A percentile compares a stretch with the other conserved stretches of the same genome.
Conservation (phyloP, 2,329 filamentous ascomycete species). For the Sporothrix humicola region DNA sequence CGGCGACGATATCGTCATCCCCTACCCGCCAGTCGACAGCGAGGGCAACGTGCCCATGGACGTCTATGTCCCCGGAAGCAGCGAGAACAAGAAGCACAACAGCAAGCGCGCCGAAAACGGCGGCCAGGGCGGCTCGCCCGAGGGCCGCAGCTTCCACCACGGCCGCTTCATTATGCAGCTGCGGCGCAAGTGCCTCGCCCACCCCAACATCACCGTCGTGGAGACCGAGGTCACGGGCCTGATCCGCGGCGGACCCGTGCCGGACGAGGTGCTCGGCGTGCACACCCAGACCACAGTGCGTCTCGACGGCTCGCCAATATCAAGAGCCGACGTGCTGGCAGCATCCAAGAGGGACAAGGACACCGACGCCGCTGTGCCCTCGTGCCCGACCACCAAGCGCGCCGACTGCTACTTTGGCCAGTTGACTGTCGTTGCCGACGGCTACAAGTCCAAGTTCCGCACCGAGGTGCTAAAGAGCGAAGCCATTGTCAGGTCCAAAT, state of each 20-base stretch:
- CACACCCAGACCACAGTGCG: slow-evolving; percentile 68
- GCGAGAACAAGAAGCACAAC: slow-evolving; percentile 24
- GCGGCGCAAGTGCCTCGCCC: slow-evolving; percentile 72
- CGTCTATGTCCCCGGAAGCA: slow-evolving; percentile 19
- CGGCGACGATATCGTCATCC: slow-evolving; percentile 72
- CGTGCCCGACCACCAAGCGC: slow-evolving; percentile 49
- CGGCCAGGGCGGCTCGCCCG: slow-evolving; percentile 50
- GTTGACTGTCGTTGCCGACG: slow-evolving; percentile 88
- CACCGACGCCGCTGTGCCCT: background rate
- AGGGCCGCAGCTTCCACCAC: slow-evolving; percentile 89
- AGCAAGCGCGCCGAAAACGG: slow-evolving; percentile 31
- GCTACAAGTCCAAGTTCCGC: slow-evolving; percentile 90
- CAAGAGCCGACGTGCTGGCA: background rate
- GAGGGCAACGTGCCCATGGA: slow-evolving; percentile 49
- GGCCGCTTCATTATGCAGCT: slow-evolving; percentile 88
- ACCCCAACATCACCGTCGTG: slow-evolving; percentile 85
- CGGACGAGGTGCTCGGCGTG: slow-evolving; percentile 79
- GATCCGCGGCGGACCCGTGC: slow-evolving; percentile 70
- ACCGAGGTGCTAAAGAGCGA: slow-evolving; percentile 72
- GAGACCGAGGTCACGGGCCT: slow-evolving; percentile 85
- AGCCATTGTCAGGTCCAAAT: slow-evolving; percentile 80
- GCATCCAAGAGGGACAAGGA: background rate
- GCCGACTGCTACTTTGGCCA: slow-evolving; percentile 84
- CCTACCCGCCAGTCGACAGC: slow-evolving; percentile 72
- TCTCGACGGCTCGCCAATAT: slow-evolving; percentile 52